Evolutionary conservation across 202 grass and related monocot genomes (phyloP), one percentile per base, ranked within the genome.

Genomic region (Panicum virgatum): DNA sequence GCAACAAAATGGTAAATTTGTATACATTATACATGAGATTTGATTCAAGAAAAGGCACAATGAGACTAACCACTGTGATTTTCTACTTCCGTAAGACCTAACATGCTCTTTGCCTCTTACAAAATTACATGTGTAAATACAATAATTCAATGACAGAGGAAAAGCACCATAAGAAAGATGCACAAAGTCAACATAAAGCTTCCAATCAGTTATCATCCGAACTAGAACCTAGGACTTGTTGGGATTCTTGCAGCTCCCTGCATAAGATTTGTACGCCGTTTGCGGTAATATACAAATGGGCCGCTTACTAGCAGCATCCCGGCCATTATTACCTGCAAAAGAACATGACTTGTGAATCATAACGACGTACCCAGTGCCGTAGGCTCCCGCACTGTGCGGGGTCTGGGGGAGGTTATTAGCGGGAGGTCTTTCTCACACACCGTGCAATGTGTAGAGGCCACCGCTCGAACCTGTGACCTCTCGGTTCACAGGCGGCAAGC

Each of bases 291-390:
- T 47, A 97, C 82, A 11, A 97, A 83, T 32, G 95, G 86, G 11
- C 95, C 92, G 58, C 90, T 97, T 75, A 94, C 72, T 64, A 97
- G 57, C 75, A 97, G 75, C 86, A 97, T 91, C 14, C 90, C 92
- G 26, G 79, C 70, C 90, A 94, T 97, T 5, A 97, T 39, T 39
- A 97, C 88, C 95, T 97, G 78, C 42, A 77, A 72, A 80, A 81
- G 7, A 11, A 72, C 45, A 80, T 52, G 51, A n/a, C n/a, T n/a
- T n/a, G n/a, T n/a, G n/a, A n/a, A n/a, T n/a, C n/a, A n/a, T n/a
- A n/a, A n/a, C n/a, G n/a, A n/a, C n/a, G n/a, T n/a, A n/a, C n/a
- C n/a, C n/a, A n/a, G n/a, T n/a, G n/a, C n/a, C n/a, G n/a, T n/a
- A n/a, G n/a, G n/a, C n/a, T n/a, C n/a, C n/a, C n/a, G n/a, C n/a